A percentile compares a stretch with the other conserved stretches of the same genome.
phyloP scores from a whole-genome alignment of 2,329 filamentous ascomycete genomes.

The Cladosporium velox region DNA sequence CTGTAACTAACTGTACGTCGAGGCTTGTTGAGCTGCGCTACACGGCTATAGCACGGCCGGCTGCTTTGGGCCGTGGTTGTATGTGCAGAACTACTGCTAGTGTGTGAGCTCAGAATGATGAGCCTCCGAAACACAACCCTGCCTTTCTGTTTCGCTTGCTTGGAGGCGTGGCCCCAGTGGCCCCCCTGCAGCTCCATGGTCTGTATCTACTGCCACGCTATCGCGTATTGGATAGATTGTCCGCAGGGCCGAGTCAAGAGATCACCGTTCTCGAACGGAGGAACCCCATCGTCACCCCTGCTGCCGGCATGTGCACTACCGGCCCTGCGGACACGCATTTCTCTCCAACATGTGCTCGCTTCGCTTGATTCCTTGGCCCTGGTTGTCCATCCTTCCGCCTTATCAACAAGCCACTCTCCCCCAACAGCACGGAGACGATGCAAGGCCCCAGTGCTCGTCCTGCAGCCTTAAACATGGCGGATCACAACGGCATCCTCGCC shows the following conservation, averaged over 20 bases:
- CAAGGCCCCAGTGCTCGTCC: neutral
- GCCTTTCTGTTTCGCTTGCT: neutral
- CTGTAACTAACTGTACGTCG: neutral
- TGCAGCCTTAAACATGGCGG: constrained; percentile 3
- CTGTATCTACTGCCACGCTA: constrained; percentile 11
- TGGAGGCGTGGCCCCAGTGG: neutral
- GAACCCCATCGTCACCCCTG: constrained; percentile 4
- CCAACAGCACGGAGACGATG: constrained; percentile 1
- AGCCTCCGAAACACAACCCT: constrained; percentile 11
- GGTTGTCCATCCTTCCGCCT: constrained; percentile 4
- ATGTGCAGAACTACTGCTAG: neutral
- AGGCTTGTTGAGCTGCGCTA: neutral
- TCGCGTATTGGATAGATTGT: constrained; percentile 18
- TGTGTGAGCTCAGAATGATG: neutral
- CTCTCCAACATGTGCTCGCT: neutral
- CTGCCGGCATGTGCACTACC: constrained; percentile 6
- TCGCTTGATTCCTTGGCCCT: neutral
- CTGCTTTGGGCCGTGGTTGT: neutral
- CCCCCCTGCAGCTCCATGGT: constrained; percentile 5
- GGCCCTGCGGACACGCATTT: neutral
- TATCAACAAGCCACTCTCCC: constrained; percentile 4
- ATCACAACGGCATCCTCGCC: neutral
- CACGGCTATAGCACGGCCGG: neutral
- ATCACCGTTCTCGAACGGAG: neutral
- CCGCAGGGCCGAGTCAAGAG: neutral